Percentiles rank a stretch among this genome's conserved stretches.
Evolutionary conservation across 192 early-diverging fungal genomes (phyloP).

Genomic region (Podila horticola): DNA sequence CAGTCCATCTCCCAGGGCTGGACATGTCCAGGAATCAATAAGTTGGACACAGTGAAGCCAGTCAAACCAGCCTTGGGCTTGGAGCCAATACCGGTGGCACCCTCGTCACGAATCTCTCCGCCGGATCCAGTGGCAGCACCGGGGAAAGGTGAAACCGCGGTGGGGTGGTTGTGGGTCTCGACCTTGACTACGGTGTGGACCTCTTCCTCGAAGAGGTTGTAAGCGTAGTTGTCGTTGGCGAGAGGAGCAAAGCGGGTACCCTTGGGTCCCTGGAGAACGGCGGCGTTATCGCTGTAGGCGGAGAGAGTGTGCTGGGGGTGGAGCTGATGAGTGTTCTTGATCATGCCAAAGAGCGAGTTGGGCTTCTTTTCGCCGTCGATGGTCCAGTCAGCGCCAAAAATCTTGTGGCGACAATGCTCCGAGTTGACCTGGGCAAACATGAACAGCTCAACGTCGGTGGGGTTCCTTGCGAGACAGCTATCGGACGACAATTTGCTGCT

Average conservation of each 20-base stretch:
- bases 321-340: slow-evolving; percentile 90
- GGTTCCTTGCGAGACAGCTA: slow-evolving; percentile 75
- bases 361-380: slow-evolving; percentile 87
- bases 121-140: slow-evolving; percentile 99
- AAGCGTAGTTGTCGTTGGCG: slow-evolving; percentile 60
- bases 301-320: slow-evolving; percentile 88
- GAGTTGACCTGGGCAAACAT: slow-evolving; percentile 99
- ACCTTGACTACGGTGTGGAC: slow-evolving; percentile 97
- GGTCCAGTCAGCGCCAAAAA: slow-evolving; percentile 98
- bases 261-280: slow-evolving; percentile 86
- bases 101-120: slow-evolving; percentile 99
- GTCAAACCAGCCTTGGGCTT: slow-evolving; percentile 95
- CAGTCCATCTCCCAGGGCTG: slow-evolving; percentile 95
- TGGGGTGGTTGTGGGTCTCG: slow-evolving; percentile 99
- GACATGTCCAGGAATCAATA: slow-evolving; percentile 88
- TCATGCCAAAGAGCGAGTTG: slow-evolving; percentile 95
- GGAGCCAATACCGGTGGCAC: slow-evolving; percentile 95
- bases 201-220: slow-evolving; percentile 70
- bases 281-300: slow-evolving; percentile 99
- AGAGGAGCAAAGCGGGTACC: slow-evolving; percentile 68
- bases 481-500: slow-evolving; percentile 53
- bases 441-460: slow-evolving; percentile 99
- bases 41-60: slow-evolving; percentile 96
- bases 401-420: slow-evolving; percentile 99
- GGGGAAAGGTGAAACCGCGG: slow-evolving; percentile 97